A percentile compares a stretch with the other conserved stretches of the same genome.
phyloP scores from a whole-genome alignment of 495 filamentous ascomycete genomes.

The Pyronema omphalodes region DNA sequence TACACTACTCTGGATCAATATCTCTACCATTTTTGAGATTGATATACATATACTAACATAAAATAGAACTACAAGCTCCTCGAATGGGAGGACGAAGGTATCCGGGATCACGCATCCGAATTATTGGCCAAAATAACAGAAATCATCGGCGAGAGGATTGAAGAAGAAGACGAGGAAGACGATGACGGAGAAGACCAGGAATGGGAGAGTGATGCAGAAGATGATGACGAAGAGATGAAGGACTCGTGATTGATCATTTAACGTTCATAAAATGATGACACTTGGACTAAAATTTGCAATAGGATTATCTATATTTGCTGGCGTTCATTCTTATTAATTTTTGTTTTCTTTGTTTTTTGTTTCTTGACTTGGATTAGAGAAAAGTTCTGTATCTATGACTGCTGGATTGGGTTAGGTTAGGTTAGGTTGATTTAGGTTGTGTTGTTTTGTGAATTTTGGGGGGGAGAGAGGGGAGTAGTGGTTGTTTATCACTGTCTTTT shows the following conservation, averaged over 20 bases:
- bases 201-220: slow-evolving; percentile 33
- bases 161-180: slow-evolving; percentile 29
- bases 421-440: too few species aligned
- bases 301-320: too few species aligned
- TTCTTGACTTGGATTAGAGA: too few species aligned
- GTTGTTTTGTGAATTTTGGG: too few species aligned
- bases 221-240: slow-evolving; percentile 22
- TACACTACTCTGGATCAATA: background rate
- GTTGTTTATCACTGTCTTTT: too few species aligned
- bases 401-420: too few species aligned
- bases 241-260: background rate
- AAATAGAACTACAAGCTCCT: slow-evolving; percentile 41
- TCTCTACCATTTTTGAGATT: slow-evolving; percentile 24
- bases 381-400: too few species aligned
- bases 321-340: too few species aligned
- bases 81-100: slow-evolving; percentile 53
- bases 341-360: too few species aligned
- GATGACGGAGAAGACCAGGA: slow-evolving; percentile 30
- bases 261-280: too few species aligned
- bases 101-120: slow-evolving; percentile 47
- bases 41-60: slow-evolving; percentile 43
- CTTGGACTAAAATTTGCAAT: too few species aligned
- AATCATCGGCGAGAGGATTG: slow-evolving; percentile 35
- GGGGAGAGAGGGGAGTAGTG: too few species aligned
- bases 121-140: slow-evolving; percentile 36